Evolutionary conservation across 2,329 filamentous ascomycete genomes (phyloP), one percentile per base, ranked within the genome.

Genomic region (Fusarium guadeloupense): DNA sequence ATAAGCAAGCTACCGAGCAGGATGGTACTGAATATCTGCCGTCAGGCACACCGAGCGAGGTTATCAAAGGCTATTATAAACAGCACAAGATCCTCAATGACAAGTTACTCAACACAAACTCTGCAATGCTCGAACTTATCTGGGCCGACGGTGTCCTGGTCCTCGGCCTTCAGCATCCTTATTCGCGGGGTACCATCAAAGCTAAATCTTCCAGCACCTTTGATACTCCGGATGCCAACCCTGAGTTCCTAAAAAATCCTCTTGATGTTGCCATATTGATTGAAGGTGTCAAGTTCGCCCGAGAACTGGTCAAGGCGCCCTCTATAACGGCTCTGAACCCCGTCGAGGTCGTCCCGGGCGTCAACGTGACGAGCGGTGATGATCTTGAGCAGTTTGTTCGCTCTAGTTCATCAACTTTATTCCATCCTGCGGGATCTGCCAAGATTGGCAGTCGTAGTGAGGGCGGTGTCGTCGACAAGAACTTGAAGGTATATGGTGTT

Each of bases 391-490:
- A 54, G 7, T 68, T 55, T n/a, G 51, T 68, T 14, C 56, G 66
- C 0, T 49, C 34, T 1, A 50, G 40, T 4, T 45, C 54, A 7
- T 53, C 50, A 1, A 68, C 63, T 30, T 19, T 68, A 5, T 68
- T 37, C 19, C 66, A 68, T n/a, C 66, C 66, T 0, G 59, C 48
- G 9, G 66, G 66, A 0, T 59, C 66, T 2, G 62, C 56, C 23
- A 60, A 67, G 47, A 81, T 83, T 74, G 70, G 81, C 46, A 76
- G 75, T 9, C 70, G 71, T 6, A 72, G 73, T 4, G 69, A 77
- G 2, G 80, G 80, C 4, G 80, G 80, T 19, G 68, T 71, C 1
- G 69, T 72, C 9, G 69, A 71, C 2, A 31, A 49, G 17, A 34
- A 65, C 14, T 64, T 72, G 30, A 43, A 54, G 13, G 70, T 72